Conservation (phyloP, 202 grass and related monocot genomes). For the Schoenoplectus triqueter region DNA sequence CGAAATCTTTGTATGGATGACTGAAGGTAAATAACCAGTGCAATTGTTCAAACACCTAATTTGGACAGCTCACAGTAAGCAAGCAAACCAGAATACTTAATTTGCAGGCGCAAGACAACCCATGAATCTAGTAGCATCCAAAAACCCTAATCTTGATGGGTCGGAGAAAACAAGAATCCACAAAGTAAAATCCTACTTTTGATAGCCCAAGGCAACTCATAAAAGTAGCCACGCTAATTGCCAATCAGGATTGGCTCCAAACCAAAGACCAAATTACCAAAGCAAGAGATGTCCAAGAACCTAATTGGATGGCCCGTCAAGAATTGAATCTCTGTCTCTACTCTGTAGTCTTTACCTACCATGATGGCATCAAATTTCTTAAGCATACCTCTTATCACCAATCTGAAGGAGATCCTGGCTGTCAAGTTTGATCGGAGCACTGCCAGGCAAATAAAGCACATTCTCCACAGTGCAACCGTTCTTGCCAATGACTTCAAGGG, state of each 20-base stretch:
- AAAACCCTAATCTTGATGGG: neutral
- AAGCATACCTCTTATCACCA: slow-evolving; percentile 66
- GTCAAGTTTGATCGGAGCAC: slow-evolving; percentile 71
- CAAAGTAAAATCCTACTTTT: neutral
- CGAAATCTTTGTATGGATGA: neutral
- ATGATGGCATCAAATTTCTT: neutral
- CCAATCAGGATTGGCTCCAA: neutral
- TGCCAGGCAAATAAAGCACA: slow-evolving; percentile 77
- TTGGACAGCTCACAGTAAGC: neutral
- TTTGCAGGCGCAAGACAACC: neutral
- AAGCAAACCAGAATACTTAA: neutral
- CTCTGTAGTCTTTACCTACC: slow-evolving; percentile 1
- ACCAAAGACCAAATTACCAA: neutral
- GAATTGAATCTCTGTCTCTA: neutral
- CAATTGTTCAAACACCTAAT: neutral
- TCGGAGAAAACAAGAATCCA: neutral
- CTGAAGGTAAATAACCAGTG: neutral
- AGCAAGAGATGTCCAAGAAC: neutral
- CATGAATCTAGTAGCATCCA: neutral
- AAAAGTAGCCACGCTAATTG: neutral
- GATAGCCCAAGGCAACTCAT: slow-evolving; percentile 13
- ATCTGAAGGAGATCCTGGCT: slow-evolving; percentile 94
- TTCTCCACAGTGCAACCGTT: slow-evolving; percentile 84
- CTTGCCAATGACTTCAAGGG: slow-evolving; percentile 86
- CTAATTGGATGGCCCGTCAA: neutral